Conservation (phyloP, 2,329 filamentous ascomycete genomes). For the Diaporthe vexans region DNA sequence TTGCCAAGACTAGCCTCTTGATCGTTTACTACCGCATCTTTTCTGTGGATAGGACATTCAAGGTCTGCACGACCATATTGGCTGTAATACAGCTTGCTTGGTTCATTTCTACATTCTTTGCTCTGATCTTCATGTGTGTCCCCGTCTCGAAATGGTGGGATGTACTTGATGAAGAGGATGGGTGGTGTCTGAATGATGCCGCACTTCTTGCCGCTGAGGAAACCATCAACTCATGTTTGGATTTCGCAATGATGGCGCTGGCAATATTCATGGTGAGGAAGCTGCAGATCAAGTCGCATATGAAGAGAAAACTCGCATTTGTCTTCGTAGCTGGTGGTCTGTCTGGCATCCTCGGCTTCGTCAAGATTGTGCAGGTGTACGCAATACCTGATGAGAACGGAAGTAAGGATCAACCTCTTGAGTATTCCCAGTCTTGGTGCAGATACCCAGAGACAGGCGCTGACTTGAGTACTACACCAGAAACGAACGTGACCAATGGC, state of each 20-base stretch:
- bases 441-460: too few relatives aligned
- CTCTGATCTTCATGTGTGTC: conserved; percentile 41
- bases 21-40: conserved; percentile 46
- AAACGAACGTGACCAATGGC: conserved; percentile 6
- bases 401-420: background rate
- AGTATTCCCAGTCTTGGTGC: too few relatives aligned
- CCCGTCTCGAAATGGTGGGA: conserved; percentile 43
- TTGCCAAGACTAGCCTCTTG: conserved; percentile 42
- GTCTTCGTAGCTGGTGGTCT: conserved; percentile 43
- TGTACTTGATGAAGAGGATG: conserved; percentile 2
- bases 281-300: conserved; percentile 34
- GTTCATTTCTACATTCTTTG: conserved; percentile 40
- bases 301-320: conserved; percentile 42
- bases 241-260: conserved; percentile 44
- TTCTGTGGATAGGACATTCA: conserved; percentile 39
- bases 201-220: conserved; percentile 40
- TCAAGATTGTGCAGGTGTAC: conserved; percentile 42
- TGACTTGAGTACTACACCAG: background rate
- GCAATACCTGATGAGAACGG: background rate
- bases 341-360: conserved; percentile 44
- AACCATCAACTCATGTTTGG: conserved; percentile 43
- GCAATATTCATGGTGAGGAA: conserved; percentile 40
- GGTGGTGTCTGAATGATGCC: conserved; percentile 37
- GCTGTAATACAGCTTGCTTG: conserved; percentile 40
- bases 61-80: conserved; percentile 40